A percentile compares a stretch with the other conserved stretches of the same genome.
Evolutionary conservation across 192 early-diverging fungal genomes (phyloP).

Genomic region (Chytriomyces sp.): DNA sequence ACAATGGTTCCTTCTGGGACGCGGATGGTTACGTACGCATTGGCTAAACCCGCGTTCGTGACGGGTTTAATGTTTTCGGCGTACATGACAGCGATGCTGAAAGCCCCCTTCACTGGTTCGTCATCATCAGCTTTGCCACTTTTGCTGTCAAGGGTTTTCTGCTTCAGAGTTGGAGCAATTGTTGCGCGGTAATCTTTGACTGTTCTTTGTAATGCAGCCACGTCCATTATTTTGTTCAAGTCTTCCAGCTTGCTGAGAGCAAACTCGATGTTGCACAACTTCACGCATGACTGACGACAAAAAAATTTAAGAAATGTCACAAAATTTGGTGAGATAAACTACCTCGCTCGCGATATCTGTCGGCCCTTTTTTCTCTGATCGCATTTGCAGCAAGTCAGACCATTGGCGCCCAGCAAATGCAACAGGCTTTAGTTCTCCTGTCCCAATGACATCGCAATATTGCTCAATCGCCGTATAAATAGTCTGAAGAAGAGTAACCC

Average conservation of each 20-base stretch:
- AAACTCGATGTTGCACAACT: constrained; percentile 63
- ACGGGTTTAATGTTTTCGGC: constrained; percentile 63
- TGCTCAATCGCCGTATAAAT: constrained; percentile 61
- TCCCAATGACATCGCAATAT: constrained; percentile 62
- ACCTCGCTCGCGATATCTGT: constrained; percentile 58
- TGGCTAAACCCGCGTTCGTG: constrained; percentile 59
- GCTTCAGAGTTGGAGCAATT: constrained; percentile 45
- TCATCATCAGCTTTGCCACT: constrained; percentile 34
- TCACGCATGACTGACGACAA: constrained; percentile 57
- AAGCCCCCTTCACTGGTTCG: constrained; percentile 47
- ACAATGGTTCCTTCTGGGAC: constrained; percentile 63
- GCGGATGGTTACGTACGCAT: constrained; percentile 56
- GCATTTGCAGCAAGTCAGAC: constrained; percentile 42
- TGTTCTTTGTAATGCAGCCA: constrained; percentile 43
- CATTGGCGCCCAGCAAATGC: constrained; percentile 25
- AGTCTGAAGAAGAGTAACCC: constrained; percentile 14
- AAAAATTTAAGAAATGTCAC: constrained; percentile 2
- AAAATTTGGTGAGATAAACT: neutral
- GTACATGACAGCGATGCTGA: constrained; percentile 56
- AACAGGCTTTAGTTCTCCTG: constrained; percentile 50
- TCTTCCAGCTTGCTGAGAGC: constrained; percentile 59
- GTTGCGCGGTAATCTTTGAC: constrained; percentile 51
- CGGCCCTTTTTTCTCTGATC: constrained; percentile 42
- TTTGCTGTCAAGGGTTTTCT: constrained; percentile 16
- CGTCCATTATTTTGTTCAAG: constrained; percentile 61